Conservation (phyloP, 768 basidiomycete genomes). For the Collybia sordida region DNA sequence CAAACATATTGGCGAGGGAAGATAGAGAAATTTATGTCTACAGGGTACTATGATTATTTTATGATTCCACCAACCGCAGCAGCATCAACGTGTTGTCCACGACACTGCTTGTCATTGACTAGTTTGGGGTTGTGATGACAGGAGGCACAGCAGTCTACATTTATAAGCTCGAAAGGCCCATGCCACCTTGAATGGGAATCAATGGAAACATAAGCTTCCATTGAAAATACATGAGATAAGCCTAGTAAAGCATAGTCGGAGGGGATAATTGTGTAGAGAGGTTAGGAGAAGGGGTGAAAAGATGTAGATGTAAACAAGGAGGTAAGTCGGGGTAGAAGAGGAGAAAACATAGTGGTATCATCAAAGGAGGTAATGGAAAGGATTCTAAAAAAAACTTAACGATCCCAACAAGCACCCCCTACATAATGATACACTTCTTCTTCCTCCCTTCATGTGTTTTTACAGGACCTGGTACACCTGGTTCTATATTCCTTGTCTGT, state of each 20-base stretch:
- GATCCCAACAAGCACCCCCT: slow-evolving; percentile 65
- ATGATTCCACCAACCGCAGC: background rate
- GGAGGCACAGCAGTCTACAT: background rate
- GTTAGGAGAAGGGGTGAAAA: slow-evolving; percentile 22
- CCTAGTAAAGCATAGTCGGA: slow-evolving; percentile 21
- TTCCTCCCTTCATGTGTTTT: slow-evolving; percentile 40
- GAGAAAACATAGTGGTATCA: slow-evolving; percentile 70
- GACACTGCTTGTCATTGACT: background rate
- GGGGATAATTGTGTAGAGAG: slow-evolving; percentile 14
- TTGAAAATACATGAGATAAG: slow-evolving; percentile 35
- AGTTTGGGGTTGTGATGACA: background rate
- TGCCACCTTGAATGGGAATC: slow-evolving; percentile 13
- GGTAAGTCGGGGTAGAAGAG: slow-evolving; percentile 27
- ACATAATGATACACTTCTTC: slow-evolving; percentile 78
- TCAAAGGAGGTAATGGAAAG: slow-evolving; percentile 69
- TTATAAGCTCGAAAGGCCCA: background rate
- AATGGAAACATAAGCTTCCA: slow-evolving; percentile 23
- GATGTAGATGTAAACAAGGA: slow-evolving; percentile 21
- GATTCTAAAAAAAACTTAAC: slow-evolving; percentile 66
- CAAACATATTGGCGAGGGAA: slow-evolving; percentile 13
- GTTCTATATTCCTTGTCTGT: slow-evolving; percentile 61
- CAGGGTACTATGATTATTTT: background rate
- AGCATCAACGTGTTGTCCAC: background rate
- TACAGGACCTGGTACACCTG: slow-evolving; percentile 37
- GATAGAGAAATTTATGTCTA: background rate